Evolutionary conservation across 257 asterid species (phyloP), one percentile per base, ranked within the genome.

Genomic region (Capsicum rhomboideum): DNA sequence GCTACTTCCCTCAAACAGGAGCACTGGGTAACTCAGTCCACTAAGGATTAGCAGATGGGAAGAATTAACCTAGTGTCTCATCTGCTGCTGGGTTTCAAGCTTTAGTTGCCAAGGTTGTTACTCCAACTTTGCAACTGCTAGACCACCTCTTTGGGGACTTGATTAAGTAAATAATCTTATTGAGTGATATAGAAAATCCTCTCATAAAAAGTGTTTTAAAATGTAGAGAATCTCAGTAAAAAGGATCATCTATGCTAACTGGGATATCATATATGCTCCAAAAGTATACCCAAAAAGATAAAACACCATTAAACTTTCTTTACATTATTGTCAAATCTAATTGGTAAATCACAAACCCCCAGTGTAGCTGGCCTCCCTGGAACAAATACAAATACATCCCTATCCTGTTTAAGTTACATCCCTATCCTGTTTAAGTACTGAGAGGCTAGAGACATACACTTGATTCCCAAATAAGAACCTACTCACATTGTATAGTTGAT

Each of bases 401-500:
- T 14, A 23, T 13, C 23, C 59, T 46, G 23, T 46, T 67, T 74
- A 46, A 46, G 80, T 74, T n/a, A n/a, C n/a, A 13, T 74, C 23
- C 20, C 2, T 14, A 23, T 13, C 23, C 59, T 46, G 23, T 46
- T 67, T 74, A 46, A 46, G 80, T 74, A 74, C 26, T 50, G 17
- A 16, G 61, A 16, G 83, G 69, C 40, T 34, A 34, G 40, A 34
- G 40, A 50, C 17, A 77, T 9, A 17, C 20, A 26, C 46, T 50
- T 8, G 8, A 23, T 16, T 26, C 44, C 81, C 42, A 82, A 66
- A 56, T 82, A 17, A 59, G 79, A 66, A 71, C 59, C 49, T 53
- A 80, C 96, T 93, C 89, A 93, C 99, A 86, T 95, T 97, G 84
- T 97, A 97, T 44, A 97, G 88, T 23, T 83, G 91, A 85, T 95